These are phyloP conservation scores for Astragalus membranaceus DNA, from an alignment of 306 rosid genomes.

Conservation along the genomic window DNA sequence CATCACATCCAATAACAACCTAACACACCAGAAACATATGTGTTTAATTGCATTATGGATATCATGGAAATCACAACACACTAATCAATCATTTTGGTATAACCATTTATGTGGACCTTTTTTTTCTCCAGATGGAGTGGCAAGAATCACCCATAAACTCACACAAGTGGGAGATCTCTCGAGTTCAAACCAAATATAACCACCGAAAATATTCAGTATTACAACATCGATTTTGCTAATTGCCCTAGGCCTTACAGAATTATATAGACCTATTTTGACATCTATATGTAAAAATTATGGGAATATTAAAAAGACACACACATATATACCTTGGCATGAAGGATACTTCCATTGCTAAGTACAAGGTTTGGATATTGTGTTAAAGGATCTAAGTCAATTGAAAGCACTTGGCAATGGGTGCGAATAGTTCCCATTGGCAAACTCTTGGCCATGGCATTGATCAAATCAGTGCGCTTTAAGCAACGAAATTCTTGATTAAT, in stretches of 20 bases:
- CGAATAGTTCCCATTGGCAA: constrained; percentile 44
- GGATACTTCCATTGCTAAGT: constrained; percentile 31
- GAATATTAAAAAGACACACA: background rate
- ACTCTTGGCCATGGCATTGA: constrained; percentile 26
- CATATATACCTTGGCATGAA: constrained; percentile 35
- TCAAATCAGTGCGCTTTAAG: constrained; percentile 42
- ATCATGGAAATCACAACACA: no score
- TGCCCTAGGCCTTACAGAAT: no score
- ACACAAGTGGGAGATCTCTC: no score
- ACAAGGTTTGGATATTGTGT: constrained; percentile 25
- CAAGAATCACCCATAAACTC: no score
- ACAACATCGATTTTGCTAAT: no score
- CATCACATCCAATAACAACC: constrained; percentile 61
- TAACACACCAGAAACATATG: background rate
- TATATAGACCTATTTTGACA: no score
- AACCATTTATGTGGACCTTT: no score
- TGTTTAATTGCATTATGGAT: background rate
- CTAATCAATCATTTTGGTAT: no score
- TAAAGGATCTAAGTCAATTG: constrained; percentile 26
- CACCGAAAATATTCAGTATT: no score
- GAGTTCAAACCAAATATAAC: no score
- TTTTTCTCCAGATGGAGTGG: no score
- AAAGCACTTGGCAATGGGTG: constrained; percentile 26
- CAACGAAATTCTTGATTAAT: constrained; percentile 33
- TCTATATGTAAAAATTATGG: no score